Evolutionary conservation across 495 filamentous ascomycete species (phyloP), one percentile per base, ranked within the genome.

Genomic region (Talaromyces thailandensis): DNA sequence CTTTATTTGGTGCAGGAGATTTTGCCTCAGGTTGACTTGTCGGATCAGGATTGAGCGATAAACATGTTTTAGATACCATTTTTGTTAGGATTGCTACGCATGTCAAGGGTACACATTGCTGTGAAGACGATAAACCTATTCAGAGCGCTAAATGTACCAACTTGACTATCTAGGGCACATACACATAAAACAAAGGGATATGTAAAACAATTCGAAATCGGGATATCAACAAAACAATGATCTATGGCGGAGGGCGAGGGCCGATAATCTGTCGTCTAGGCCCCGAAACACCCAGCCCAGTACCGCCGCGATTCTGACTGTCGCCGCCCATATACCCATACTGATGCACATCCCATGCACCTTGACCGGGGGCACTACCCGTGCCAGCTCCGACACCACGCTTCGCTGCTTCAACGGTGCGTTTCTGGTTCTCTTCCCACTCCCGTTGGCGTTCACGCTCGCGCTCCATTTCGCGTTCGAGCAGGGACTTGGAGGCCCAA

Each of bases 391-490:
- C 64, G 25, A 74, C 63, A 21, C 79, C 79, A 9, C 70, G 64
- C 11, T 77, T 74, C 0, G 80, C 79, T 6, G 83, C 86, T 51
- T 79, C 79, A 56, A 82, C 78, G 2, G 85, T 87, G 64, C 86
- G 87, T 62, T 87, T 82, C 74, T 97, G 94, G n/a, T 83, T 81
- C 61, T 93, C 89, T 67, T 98, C 94, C 94, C 94, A 98, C 67
- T 98, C 94, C 58, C 84, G 81, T 75, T 98, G 94, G 43, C 93
- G 82, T 71, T 96, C 90, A 11, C 95, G 83, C 75, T 98, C 94
- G 65, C 89, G 83, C 73, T 98, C 94, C 90, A 97, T 96, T 71
- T 98, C 94, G 23, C 92, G 86, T 74, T 96, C 92, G 1, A 98
- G 81, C 6, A 98, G 81, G 3, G 89, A 90, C 73, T 91, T 93